Conservation (phyloP, 2,329 filamentous ascomycete species). For the Cytospora leucostoma region DNA sequence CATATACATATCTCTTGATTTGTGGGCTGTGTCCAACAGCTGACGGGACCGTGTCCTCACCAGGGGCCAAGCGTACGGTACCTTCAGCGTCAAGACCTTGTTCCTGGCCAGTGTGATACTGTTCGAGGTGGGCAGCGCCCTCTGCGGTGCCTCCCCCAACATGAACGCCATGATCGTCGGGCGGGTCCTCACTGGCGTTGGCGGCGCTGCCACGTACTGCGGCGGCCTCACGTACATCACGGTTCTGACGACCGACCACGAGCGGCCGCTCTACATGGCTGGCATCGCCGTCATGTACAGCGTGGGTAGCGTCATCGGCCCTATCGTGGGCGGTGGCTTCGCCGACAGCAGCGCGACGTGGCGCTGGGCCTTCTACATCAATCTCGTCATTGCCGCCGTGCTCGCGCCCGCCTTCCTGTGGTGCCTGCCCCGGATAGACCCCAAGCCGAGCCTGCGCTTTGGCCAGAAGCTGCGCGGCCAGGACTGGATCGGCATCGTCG, state of each 20-base stretch:
- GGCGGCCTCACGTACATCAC: slow-evolving; percentile 35
- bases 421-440: slow-evolving; percentile 32
- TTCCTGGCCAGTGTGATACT: slow-evolving; percentile 12
- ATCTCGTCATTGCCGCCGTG: slow-evolving; percentile 48
- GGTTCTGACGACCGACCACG: slow-evolving; percentile 30
- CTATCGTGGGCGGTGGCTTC: slow-evolving; percentile 47
- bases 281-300: slow-evolving; percentile 38
- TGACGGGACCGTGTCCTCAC: too few relatives aligned
- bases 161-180: slow-evolving; percentile 35
- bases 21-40: too few relatives aligned
- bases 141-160: slow-evolving; percentile 43
- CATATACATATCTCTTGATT: too few relatives aligned
- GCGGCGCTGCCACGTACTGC: slow-evolving; percentile 43
- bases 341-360: slow-evolving; percentile 41
- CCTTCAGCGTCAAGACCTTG: slow-evolving; percentile 11
- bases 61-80: slow-evolving; percentile 2
- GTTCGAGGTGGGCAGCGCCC: slow-evolving; percentile 31
- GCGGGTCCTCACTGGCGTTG: slow-evolving; percentile 42
- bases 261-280: slow-evolving; percentile 34
- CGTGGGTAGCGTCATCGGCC: slow-evolving; percentile 44
- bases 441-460: slow-evolving; percentile 27
- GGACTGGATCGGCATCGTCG: slow-evolving; percentile 46
- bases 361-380: slow-evolving; percentile 55
- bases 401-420: slow-evolving; percentile 35
- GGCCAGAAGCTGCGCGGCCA: slow-evolving; percentile 37